Evolutionary conservation across 352 stramenopile genomes (phyloP).

Genomic region (Phytophthora cryptogea): DNA sequence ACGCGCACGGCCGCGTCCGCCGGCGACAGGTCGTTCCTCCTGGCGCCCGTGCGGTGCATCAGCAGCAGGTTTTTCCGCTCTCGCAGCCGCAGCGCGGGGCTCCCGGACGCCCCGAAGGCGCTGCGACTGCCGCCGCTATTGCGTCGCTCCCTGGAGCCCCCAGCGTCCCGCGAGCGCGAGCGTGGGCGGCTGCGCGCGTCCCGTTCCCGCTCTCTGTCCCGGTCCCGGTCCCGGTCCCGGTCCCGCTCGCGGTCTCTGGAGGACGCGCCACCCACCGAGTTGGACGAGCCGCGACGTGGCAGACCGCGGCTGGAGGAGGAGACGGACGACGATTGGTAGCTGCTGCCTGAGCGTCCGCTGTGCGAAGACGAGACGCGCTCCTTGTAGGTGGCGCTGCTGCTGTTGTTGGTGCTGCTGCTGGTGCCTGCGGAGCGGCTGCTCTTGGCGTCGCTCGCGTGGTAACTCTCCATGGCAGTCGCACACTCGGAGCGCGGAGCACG

Average conservation of each 20-base stretch:
- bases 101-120: conserved; percentile 51
- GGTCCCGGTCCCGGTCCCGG: conserved; percentile 37
- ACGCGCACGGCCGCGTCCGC: conserved; percentile 58
- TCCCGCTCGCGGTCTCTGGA: conserved; percentile 45
- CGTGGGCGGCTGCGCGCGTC: conserved; percentile 37
- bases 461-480: conserved; percentile 31
- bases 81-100: conserved; percentile 55
- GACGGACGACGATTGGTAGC: conserved; percentile 28
- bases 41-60: conserved; percentile 69
- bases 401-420: conserved; percentile 8
- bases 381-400: conserved; percentile 24
- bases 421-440: conserved; percentile 14
- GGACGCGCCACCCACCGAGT: conserved; percentile 26
- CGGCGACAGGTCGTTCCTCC: conserved; percentile 50
- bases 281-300: conserved; percentile 57
- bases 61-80: conserved; percentile 76
- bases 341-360: conserved; percentile 18
- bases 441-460: conserved; percentile 36
- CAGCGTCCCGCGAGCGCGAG: conserved; percentile 47
- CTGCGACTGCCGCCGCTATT: conserved; percentile 38
- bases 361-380: conserved; percentile 34
- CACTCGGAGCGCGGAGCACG: background rate
- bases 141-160: conserved; percentile 22
- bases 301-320: conserved; percentile 26
- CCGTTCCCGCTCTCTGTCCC: conserved; percentile 31